phyloP scores from a whole-genome alignment of 805 yeast genomes.

The Hanseniaspora valbyensis region DNA sequence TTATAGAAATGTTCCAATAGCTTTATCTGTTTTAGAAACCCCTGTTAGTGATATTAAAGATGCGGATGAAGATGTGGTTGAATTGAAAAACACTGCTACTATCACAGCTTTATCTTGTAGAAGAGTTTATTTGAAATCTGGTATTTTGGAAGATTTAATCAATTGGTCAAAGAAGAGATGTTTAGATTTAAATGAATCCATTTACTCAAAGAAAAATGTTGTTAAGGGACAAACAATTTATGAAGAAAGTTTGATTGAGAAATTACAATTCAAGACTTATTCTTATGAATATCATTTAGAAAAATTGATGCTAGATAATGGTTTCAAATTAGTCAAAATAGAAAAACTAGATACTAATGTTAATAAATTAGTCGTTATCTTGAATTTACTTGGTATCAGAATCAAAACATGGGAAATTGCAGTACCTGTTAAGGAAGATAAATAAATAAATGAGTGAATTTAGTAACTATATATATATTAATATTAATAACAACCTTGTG shows the following conservation, averaged over 20 bases:
- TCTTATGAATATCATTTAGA: slow-evolving; percentile 12
- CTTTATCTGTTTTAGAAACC: slow-evolving; percentile 36
- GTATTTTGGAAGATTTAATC: slow-evolving; percentile 51
- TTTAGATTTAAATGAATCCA: slow-evolving; percentile 22
- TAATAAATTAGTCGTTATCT: not conserved
- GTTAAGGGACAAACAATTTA: slow-evolving; percentile 6
- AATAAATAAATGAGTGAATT: too few species aligned
- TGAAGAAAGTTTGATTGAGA: slow-evolving; percentile 7
- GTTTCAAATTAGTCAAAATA: slow-evolving; percentile 6
- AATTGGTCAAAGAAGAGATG: slow-evolving; percentile 49
- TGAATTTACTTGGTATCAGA: slow-evolving; percentile 9
- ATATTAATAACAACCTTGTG: too few species aligned
- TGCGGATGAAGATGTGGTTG: slow-evolving; percentile 33
- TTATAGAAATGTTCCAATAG: slow-evolving; percentile 65
- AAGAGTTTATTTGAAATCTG: slow-evolving; percentile 54
- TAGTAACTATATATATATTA: too few species aligned
- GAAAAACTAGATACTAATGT: slow-evolving; percentile 9
- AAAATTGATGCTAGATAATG: slow-evolving; percentile 9
- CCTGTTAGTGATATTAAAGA: slow-evolving; percentile 24
- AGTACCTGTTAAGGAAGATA: slow-evolving; percentile 9
- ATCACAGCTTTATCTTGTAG: slow-evolving; percentile 54
- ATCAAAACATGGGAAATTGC: slow-evolving; percentile 11
- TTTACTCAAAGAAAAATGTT: slow-evolving; percentile 6
- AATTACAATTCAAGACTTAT: slow-evolving; percentile 6
- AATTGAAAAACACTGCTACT: slow-evolving; percentile 37